Conservation (phyloP, 2,329 filamentous ascomycete species). For the Clonostachys solani region DNA sequence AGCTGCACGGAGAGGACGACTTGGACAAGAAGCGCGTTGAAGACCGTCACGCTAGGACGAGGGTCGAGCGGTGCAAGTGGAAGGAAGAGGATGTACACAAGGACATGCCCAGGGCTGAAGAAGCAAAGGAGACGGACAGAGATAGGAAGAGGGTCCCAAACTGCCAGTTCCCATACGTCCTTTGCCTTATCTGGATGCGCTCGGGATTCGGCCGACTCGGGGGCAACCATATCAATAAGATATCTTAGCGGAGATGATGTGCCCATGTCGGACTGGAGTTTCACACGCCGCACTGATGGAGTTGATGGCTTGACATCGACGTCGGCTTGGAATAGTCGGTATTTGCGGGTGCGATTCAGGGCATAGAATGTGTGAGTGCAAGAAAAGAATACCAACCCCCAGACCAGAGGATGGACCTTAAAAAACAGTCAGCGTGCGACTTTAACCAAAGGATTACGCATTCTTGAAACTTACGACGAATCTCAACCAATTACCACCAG, state of each 20-base stretch:
- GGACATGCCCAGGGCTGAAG: conserved; percentile 90
- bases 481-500: conserved; percentile 60
- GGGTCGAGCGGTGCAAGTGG: conserved; percentile 73
- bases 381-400: conserved; percentile 64
- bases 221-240: conserved; percentile 62
- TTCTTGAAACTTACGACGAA: conserved; percentile 38
- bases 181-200: conserved; percentile 76
- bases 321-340: conserved; percentile 84
- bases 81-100: conserved; percentile 85
- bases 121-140: conserved; percentile 79
- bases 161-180: conserved; percentile 90
- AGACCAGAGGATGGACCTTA: conserved; percentile 68
- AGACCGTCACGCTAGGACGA: conserved; percentile 78
- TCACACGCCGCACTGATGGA: conserved; percentile 82
- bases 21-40: conserved; percentile 77
- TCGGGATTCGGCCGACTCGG: conserved; percentile 72
- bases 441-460: background rate
- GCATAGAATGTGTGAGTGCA: conserved; percentile 75
- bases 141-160: conserved; percentile 91
- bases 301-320: conserved; percentile 75
- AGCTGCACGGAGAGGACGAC: conserved; percentile 73
- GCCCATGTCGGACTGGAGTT: conserved; percentile 77
- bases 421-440: background rate
- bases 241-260: conserved; percentile 76
- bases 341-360: conserved; percentile 76